phyloP scores from a whole-genome alignment of 164 flowering plant genomes.

The Aristolochia californica region DNA sequence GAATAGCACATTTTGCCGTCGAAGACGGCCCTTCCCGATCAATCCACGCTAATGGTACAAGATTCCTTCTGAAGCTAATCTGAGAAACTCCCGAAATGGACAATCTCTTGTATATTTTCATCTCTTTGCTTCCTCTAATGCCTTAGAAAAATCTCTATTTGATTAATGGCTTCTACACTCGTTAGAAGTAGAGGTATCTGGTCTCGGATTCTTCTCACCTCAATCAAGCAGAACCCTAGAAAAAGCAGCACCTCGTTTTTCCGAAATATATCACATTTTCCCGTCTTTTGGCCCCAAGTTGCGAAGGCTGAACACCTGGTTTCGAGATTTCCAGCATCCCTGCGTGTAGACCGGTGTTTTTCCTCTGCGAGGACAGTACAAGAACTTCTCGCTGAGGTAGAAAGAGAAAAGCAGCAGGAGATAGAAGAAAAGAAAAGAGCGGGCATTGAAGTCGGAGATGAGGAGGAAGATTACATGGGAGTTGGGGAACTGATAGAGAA shows the following conservation, averaged over 20 bases:
- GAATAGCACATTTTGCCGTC: too few species aligned
- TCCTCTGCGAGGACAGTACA: constrained; percentile 10
- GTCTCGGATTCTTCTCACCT: too few species aligned
- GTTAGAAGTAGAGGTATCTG: too few species aligned
- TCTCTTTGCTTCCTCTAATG: too few species aligned
- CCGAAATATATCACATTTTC: not conserved
- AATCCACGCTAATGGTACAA: too few species aligned
- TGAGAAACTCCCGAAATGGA: too few species aligned
- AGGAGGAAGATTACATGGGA: constrained; percentile 61
- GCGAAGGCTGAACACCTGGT: not conserved
- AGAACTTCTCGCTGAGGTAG: constrained; percentile 42
- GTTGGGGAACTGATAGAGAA: constrained; percentile 54
- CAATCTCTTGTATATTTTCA: too few species aligned
- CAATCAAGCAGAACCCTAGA: too few species aligned
- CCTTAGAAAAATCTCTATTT: too few species aligned
- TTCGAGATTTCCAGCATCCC: not conserved
- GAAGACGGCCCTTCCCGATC: too few species aligned
- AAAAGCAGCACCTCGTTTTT: not conserved
- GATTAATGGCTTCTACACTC: too few species aligned
- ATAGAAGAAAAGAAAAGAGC: constrained; percentile 33
- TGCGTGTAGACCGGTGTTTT: constrained; percentile 5
- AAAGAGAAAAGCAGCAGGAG: constrained; percentile 43
- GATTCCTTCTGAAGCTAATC: too few species aligned
- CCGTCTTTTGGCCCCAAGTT: not conserved
- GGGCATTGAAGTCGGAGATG: constrained; percentile 37